These are phyloP conservation scores for Sarocladium strictum DNA, from an alignment of 2,329 filamentous ascomycete species.

Conservation along the genomic window DNA sequence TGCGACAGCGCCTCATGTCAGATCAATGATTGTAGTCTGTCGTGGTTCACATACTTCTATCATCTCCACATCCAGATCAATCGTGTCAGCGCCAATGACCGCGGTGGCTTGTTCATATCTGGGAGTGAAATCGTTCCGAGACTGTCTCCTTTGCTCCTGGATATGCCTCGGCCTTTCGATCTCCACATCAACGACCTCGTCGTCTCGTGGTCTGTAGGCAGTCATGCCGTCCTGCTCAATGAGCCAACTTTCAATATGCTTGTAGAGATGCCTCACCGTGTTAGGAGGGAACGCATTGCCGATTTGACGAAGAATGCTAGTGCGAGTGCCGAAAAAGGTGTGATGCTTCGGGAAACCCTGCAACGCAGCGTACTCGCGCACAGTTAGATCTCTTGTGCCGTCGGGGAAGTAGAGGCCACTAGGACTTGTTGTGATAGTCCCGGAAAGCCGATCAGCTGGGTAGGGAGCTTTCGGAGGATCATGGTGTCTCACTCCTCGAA, in stretches of 20 bases:
- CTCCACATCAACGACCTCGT: background rate
- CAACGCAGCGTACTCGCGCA: slow-evolving; percentile 61
- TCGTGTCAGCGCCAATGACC: background rate
- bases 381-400: slow-evolving; percentile 57
- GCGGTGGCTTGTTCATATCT: background rate
- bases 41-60: background rate
- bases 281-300: slow-evolving; percentile 73
- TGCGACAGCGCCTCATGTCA: background rate
- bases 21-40: background rate
- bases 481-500: slow-evolving; percentile 20
- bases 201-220: slow-evolving; percentile 11
- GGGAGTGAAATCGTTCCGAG: background rate
- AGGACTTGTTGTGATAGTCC: slow-evolving; percentile 61
- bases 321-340: slow-evolving; percentile 41
- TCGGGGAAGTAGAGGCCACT: slow-evolving; percentile 59
- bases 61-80: background rate
- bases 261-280: slow-evolving; percentile 43
- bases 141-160: background rate
- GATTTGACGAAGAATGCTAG: slow-evolving; percentile 55
- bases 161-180: background rate
- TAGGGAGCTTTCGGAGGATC: slow-evolving; percentile 30
- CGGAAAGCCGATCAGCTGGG: slow-evolving; percentile 40
- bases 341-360: slow-evolving; percentile 64
- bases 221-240: slow-evolving; percentile 34
- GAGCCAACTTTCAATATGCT: slow-evolving; percentile 41